A percentile compares a stretch with the other conserved stretches of the same genome.
Conservation (phyloP, 495 filamentous ascomycete genomes). For the Lasiosphaeriaceae sp. region DNA sequence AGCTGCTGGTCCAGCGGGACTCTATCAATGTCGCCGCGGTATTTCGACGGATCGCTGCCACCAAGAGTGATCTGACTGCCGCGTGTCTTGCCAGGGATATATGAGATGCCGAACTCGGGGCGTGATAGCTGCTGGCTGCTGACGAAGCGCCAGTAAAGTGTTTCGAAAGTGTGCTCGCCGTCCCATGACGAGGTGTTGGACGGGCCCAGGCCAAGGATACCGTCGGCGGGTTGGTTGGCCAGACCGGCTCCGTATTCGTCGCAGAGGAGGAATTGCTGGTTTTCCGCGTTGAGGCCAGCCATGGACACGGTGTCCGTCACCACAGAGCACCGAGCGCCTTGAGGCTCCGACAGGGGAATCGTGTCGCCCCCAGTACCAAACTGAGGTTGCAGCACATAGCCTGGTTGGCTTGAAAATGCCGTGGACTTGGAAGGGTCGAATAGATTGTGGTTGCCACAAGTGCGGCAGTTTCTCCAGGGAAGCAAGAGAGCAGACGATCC, state of each 20-base stretch:
- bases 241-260: constrained; percentile 20
- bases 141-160: constrained; percentile 14
- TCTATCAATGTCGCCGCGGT: constrained; percentile 14
- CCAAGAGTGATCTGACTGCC: constrained; percentile 33
- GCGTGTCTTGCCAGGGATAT: constrained; percentile 9
- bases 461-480: constrained; percentile 20
- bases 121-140: constrained; percentile 14
- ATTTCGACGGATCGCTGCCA: constrained; percentile 24
- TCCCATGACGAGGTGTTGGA: constrained; percentile 1
- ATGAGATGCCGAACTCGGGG: constrained; percentile 20
- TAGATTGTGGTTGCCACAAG: constrained; percentile 11
- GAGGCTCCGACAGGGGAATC: not conserved
- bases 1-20: constrained; percentile 15
- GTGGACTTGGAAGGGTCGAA: constrained; percentile 15
- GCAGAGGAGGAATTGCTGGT: constrained; percentile 22
- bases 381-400: not conserved
- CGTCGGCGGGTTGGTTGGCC: constrained; percentile 23
- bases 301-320: constrained; percentile 27
- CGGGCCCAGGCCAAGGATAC: constrained; percentile 29
- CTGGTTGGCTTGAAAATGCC: constrained; percentile 15
- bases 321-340: constrained; percentile 21
- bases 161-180: not conserved
- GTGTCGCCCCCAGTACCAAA: constrained; percentile 22
- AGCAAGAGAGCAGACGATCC: constrained; percentile 20
- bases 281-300: constrained; percentile 10